Percentiles rank a stretch among this genome's conserved stretches.
These are phyloP conservation scores for Mycena polygramma DNA, from an alignment of 768 basidiomycete species.

Conservation along the genomic window DNA sequence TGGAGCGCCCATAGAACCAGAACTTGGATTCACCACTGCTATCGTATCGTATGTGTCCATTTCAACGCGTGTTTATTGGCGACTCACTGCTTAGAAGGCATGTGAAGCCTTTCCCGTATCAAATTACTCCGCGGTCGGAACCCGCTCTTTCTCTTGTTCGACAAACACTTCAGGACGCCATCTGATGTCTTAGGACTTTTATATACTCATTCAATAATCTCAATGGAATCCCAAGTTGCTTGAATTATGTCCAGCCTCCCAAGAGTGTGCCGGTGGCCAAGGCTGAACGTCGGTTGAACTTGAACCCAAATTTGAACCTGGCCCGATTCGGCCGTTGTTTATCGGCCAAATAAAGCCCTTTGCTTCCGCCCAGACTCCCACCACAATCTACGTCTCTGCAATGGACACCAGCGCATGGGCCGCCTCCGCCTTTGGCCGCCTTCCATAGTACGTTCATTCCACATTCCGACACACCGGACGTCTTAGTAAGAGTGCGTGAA, in stretches of 20 bases:
- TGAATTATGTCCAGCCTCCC: no score
- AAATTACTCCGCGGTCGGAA: no score
- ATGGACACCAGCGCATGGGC: slow-evolving; percentile 26
- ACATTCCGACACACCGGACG: no score
- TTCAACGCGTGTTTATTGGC: background rate
- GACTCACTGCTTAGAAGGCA: background rate
- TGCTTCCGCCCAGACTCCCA: background rate
- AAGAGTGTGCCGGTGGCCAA: no score
- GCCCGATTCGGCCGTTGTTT: slow-evolving; percentile 1
- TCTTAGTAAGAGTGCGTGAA: background rate
- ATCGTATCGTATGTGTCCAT: slow-evolving; percentile 33
- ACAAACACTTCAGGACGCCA: no score
- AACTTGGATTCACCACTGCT: slow-evolving; percentile 45
- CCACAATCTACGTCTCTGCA: background rate
- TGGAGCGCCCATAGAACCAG: slow-evolving; percentile 52
- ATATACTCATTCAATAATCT: no score
- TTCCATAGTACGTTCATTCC: slow-evolving; percentile 28
- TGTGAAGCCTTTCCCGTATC: slow-evolving; percentile 10
- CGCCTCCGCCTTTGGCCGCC: slow-evolving; percentile 19
- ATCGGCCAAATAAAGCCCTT: background rate
- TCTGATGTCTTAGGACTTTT: no score
- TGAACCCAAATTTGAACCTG: background rate
- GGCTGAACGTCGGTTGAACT: no score
- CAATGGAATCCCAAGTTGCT: no score
- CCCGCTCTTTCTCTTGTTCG: no score